These are phyloP conservation scores for Anisodus tanguticus DNA, from an alignment of 257 asterid genomes.

Conservation along the genomic window DNA sequence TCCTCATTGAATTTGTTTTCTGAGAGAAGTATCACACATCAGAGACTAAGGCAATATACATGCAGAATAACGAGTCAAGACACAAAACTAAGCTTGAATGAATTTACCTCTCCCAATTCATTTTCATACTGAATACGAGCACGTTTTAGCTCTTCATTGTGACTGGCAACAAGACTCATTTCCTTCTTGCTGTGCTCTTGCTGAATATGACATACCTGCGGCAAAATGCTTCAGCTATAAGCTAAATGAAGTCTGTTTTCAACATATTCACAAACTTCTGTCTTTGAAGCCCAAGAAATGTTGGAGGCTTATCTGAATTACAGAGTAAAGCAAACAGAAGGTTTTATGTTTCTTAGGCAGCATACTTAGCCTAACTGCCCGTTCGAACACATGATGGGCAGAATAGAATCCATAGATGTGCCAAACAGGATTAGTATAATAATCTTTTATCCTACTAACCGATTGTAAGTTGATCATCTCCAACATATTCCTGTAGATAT, in stretches of 20 bases:
- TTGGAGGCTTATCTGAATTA: background rate
- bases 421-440: background rate
- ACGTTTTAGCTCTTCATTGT: conserved; percentile 72
- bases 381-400: background rate
- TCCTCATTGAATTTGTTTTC: conserved; percentile 71
- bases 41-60: conserved; percentile 1
- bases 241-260: conserved; percentile 36
- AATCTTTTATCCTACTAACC: background rate
- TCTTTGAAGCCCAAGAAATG: conserved; percentile 8
- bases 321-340: conserved; percentile 15
- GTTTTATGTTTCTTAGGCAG: conserved; percentile 13
- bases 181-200: conserved; percentile 68
- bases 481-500: background rate
- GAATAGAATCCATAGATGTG: background rate
- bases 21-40: conserved; percentile 39
- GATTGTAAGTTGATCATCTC: conserved; percentile 17
- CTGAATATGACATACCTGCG: conserved; percentile 66
- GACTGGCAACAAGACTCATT: conserved; percentile 60
- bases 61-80: background rate
- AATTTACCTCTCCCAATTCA: conserved; percentile 77
- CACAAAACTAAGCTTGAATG: background rate
- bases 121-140: conserved; percentile 72
- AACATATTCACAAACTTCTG: background rate
- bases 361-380: background rate
- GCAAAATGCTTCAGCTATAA: conserved; percentile 33